A percentile compares a stretch with the other conserved stretches of the same genome.
phyloP scores from a whole-genome alignment of 345 rosid genomes.

The rapeseed (Brassica napus) region Da-Ae NC_063440.1:27649501-27650000 shows the following conservation, averaged over 20 bases:
- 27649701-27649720: background rate
- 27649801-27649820: no score
- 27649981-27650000: constrained; percentile 1
- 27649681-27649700: background rate
- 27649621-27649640: constrained; percentile 20
- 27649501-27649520: background rate
- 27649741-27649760: no score
- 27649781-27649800: no score
- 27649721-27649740: background rate
- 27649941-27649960: background rate
- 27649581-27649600: background rate
- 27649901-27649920: no score
- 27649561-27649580: background rate
- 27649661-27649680: background rate
- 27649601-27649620: constrained; percentile 16
- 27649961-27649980: background rate
- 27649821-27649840: no score
- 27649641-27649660: background rate
- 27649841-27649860: no score
- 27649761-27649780: no score
- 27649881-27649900: no score
- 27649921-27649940: background rate
- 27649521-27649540: constrained; percentile 2
- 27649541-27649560: constrained; percentile 8
- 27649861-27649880: no score